Percentiles rank a stretch among this genome's conserved stretches.
Conservation (phyloP, 2,329 filamentous ascomycete species). For the Cyphellophora europaea region DNA sequence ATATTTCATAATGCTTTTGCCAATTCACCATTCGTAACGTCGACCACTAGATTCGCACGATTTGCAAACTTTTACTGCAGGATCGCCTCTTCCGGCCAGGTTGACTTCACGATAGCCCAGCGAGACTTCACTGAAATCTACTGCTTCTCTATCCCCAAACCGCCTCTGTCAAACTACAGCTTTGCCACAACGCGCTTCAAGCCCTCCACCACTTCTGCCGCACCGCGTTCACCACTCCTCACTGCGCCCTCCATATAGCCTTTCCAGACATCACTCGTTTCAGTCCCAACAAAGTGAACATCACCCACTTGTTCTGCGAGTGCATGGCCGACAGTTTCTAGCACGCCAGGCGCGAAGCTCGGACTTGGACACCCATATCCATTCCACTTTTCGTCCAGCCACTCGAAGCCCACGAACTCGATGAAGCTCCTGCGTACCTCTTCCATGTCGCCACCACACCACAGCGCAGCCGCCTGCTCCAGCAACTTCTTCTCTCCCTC, state of each 20-base stretch:
- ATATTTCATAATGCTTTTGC: no score
- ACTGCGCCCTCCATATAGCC: conserved; percentile 53
- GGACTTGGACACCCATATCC: conserved; percentile 34
- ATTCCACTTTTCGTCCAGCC: conserved; percentile 28
- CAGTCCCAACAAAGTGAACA: conserved; percentile 47
- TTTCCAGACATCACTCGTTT: conserved; percentile 44
- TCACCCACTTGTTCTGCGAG: conserved; percentile 29
- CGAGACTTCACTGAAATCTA: no score
- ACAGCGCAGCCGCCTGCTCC: conserved; percentile 6
- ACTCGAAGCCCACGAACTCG: conserved; percentile 24
- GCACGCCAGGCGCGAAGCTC: conserved; percentile 28
- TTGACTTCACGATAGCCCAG: no score
- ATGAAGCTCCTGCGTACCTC: conserved; percentile 5
- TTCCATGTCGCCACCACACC: conserved; percentile 2
- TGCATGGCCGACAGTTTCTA: conserved; percentile 22
- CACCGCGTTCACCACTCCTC: conserved; percentile 38
- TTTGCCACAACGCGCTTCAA: no score
- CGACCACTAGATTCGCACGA: no score
- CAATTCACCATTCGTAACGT: no score
- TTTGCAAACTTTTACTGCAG: no score
- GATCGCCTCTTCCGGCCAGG: no score
- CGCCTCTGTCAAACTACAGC: no score
- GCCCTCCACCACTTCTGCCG: conserved; percentile 30
- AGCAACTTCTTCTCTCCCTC: conserved; percentile 10
- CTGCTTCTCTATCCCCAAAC: no score